A percentile compares a stretch with the other conserved stretches of the same genome.
Evolutionary conservation across 2,329 filamentous ascomycete genomes (phyloP).

Genomic region (Drechmeria coniospora): DNA sequence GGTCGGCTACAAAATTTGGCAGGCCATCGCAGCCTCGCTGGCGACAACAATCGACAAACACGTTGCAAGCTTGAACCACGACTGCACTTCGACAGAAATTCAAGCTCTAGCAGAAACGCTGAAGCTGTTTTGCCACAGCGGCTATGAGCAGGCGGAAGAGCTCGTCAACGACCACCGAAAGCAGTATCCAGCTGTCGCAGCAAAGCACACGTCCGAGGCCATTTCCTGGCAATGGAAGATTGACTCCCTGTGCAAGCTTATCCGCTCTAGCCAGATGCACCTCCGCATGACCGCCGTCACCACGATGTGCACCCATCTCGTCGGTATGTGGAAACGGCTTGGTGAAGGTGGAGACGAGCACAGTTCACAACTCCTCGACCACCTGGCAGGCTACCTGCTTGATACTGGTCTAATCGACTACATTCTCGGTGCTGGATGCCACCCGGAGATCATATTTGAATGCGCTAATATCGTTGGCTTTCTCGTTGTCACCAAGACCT

Average conservation of each 20-base stretch:
- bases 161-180: slow-evolving; percentile 10
- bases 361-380: slow-evolving; percentile 38
- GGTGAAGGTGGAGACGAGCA: slow-evolving; percentile 28
- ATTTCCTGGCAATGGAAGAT: slow-evolving; percentile 55
- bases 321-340: slow-evolving; percentile 47
- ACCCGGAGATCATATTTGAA: slow-evolving; percentile 73
- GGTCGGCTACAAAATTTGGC: slow-evolving; percentile 28
- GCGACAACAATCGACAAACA: slow-evolving; percentile 37
- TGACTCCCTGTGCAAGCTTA: slow-evolving; percentile 50
- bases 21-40: slow-evolving; percentile 25
- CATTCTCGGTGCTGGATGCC: slow-evolving; percentile 77
- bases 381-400: slow-evolving; percentile 55
- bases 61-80: slow-evolving; percentile 32
- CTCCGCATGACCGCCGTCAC: slow-evolving; percentile 66
- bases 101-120: slow-evolving; percentile 28
- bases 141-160: slow-evolving; percentile 19
- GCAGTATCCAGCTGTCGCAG: slow-evolving; percentile 20
- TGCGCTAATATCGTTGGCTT: slow-evolving; percentile 79
- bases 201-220: slow-evolving; percentile 28
- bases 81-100: slow-evolving; percentile 25
- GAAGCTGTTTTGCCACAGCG: slow-evolving; percentile 21
- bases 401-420: slow-evolving; percentile 65
- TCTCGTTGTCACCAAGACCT: slow-evolving; percentile 62
- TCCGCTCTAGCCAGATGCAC: slow-evolving; percentile 81
- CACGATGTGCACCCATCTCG: slow-evolving; percentile 56